Evolutionary conservation across 148 eudicot genomes (phyloP), one percentile per base, ranked within the genome.

Genomic region (Selenicereus undatus): DNA sequence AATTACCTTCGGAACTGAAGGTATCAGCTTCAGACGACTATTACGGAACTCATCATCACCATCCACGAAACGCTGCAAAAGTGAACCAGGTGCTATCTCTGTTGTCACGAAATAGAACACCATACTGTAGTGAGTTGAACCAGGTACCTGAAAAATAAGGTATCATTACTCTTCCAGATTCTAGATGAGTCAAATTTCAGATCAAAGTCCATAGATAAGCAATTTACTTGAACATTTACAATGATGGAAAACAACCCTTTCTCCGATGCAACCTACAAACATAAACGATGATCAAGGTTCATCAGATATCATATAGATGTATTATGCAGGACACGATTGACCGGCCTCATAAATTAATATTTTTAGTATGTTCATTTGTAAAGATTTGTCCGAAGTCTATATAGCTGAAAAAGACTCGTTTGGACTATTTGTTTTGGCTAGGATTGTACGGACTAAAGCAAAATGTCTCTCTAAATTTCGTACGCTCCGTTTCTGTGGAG

Each of bases 1-100:
- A 74, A 42, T 76, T 91, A 96, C 99, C 99, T 92, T 92, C 11
- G 99, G 99, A 83, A 94, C 98, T 75, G 95, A 92, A 52, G 99
- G 99, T 66, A 96, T 96, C 74, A 96, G 94, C 90, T 96, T 96
- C 75, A 96, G 84, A 80, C 99, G 89, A 84, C 93, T 92, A 79
- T 91, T 96, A 73, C 99, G 95, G 82, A 96, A 96, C 90, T 96
- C 99, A 81, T 96, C 99, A 86, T 96, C 99, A 75, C 99, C 98
- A 85, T 96, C 97, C 73, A 96, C 99, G 89, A 96, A 96, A 74
- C 97, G 90, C 89, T 96, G 95, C 88, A 93, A 76, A 64, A 96
- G 97, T 76, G 99, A 93, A 77, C 99, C 98, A 32, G 95, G 90
- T 66, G 73, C 83, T 81, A 96, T 64, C 81, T 90, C 84, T 83